Conservation (phyloP, 2,329 filamentous ascomycete genomes). For the Ilyonectria sp. region DNA sequence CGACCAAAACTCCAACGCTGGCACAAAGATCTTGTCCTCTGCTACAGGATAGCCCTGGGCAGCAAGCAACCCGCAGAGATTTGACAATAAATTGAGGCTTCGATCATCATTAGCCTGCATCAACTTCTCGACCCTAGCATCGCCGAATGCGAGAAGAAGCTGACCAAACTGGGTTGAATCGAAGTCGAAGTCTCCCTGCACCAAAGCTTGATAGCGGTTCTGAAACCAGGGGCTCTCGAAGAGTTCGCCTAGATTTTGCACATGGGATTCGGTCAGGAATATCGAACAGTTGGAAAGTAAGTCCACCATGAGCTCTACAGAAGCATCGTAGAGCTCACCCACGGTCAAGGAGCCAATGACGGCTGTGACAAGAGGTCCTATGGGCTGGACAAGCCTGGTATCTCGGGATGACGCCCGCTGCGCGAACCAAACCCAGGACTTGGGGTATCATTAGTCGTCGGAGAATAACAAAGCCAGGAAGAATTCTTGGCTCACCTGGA, state of each 20-base stretch:
- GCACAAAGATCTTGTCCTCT: conserved; percentile 82
- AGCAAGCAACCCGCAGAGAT: conserved; percentile 76
- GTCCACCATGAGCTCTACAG: conserved; percentile 77
- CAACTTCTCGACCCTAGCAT: conserved; percentile 74
- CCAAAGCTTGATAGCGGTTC: conserved; percentile 67
- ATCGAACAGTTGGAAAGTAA: conserved; percentile 75
- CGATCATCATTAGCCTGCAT: conserved; percentile 67
- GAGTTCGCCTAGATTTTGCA: conserved; percentile 69
- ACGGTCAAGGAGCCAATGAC: conserved; percentile 74
- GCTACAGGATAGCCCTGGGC: conserved; percentile 77
- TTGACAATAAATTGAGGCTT: conserved; percentile 68
- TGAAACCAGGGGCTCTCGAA: conserved; percentile 74
- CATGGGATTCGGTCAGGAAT: conserved; percentile 73
- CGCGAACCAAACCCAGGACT: conserved; percentile 83
- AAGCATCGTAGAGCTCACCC: conserved; percentile 70
- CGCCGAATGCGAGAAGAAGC: conserved; percentile 78
- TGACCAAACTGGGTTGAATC: conserved; percentile 77
- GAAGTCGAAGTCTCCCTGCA: conserved; percentile 74
- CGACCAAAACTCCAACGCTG: conserved; percentile 86
- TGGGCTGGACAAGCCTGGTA: conserved; percentile 69
- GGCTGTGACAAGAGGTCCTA: conserved; percentile 72
- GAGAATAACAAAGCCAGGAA: conserved; percentile 20
- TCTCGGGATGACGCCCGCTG: conserved; percentile 74
- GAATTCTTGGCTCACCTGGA: conserved; percentile 66
- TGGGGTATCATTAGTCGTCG: conserved; percentile 22